Evolutionary conservation across 2,329 filamentous ascomycete species (phyloP).

Genomic region (Parastagonospora nodorum): DNA sequence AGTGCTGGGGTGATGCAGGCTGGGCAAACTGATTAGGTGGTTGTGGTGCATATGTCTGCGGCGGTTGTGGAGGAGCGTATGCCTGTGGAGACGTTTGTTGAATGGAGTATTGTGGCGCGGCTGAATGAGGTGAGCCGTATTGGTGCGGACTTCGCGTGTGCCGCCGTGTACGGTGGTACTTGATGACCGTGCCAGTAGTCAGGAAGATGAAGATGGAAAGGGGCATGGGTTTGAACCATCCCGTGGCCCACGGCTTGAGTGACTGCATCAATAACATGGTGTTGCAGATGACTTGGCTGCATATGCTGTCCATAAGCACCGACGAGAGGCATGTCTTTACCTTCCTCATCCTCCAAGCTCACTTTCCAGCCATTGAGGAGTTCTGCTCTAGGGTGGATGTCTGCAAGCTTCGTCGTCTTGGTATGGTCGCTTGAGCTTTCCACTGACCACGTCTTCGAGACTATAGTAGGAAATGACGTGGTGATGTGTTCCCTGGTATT

Average conservation of each 20-base stretch:
- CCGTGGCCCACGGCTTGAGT: slow-evolving; percentile 30
- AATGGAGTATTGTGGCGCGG: slow-evolving; percentile 26
- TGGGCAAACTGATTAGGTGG: slow-evolving; percentile 24
- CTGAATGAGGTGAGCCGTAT: slow-evolving; percentile 27
- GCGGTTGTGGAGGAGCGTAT: slow-evolving; percentile 29
- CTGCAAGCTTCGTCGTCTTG: slow-evolving; percentile 41
- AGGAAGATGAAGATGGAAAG: slow-evolving; percentile 34
- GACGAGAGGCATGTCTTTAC: slow-evolving; percentile 39
- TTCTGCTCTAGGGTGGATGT: slow-evolving; percentile 40
- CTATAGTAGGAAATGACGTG: slow-evolving; percentile 91
- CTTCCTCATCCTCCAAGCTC: slow-evolving; percentile 45
- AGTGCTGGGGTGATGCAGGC: slow-evolving; percentile 33
- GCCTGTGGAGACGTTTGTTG: slow-evolving; percentile 20
- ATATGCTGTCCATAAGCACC: slow-evolving; percentile 36
- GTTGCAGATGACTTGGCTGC: slow-evolving; percentile 35
- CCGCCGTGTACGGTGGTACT: slow-evolving; percentile 29
- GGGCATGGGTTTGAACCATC: slow-evolving; percentile 30
- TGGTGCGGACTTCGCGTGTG: slow-evolving; percentile 32
- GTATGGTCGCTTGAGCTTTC: slow-evolving; percentile 42
- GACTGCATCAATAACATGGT: slow-evolving; percentile 26
- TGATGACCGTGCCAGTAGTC: slow-evolving; percentile 41
- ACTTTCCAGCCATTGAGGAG: slow-evolving; percentile 45
- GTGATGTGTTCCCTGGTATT: slow-evolving; percentile 73
- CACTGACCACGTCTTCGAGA: slow-evolving; percentile 70
- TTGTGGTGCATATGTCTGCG: slow-evolving; percentile 19